Evolutionary conservation across 2,329 filamentous ascomycete genomes (phyloP).

Genomic region (Shiraia bambusicola): DNA sequence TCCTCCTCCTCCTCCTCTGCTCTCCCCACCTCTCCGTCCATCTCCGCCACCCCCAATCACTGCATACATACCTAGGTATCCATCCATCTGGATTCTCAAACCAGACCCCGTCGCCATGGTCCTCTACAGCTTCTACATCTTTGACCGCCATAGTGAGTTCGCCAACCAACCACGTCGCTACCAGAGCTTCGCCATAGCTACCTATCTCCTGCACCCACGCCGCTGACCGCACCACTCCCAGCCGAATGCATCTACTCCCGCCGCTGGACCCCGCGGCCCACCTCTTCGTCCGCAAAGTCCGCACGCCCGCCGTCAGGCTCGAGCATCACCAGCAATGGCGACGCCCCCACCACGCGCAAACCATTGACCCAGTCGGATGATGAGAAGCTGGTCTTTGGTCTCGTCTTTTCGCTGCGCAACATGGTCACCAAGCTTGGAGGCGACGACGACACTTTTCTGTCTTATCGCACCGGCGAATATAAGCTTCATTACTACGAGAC

Average conservation of each 20-base stretch:
- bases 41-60: slow-evolving; percentile 1
- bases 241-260: slow-evolving; percentile 97
- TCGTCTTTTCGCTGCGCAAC: slow-evolving; percentile 92
- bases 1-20: not conserved
- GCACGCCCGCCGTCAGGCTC: slow-evolving; percentile 53
- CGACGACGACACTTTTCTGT: slow-evolving; percentile 88
- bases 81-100: not conserved
- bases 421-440: slow-evolving; percentile 96
- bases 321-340: slow-evolving; percentile 49
- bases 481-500: slow-evolving; percentile 99
- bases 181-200: not conserved
- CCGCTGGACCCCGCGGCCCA: slow-evolving; percentile 67
- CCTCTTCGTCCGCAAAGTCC: slow-evolving; percentile 48
- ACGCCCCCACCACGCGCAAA: slow-evolving; percentile 37
- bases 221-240: slow-evolving; percentile 45
- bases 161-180: not conserved
- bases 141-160: slow-evolving; percentile 88
- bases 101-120: slow-evolving; percentile 68
- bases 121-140: slow-evolving; percentile 98
- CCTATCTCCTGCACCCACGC: slow-evolving; percentile 6
- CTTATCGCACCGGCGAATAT: slow-evolving; percentile 90
- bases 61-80: not conserved
- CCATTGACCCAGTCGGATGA: slow-evolving; percentile 69
- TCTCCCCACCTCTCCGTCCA: not conserved
- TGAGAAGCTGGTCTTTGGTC: slow-evolving; percentile 95